A percentile compares a stretch with the other conserved stretches of the same genome.
phyloP scores from a whole-genome alignment of 305 asterid species.

The Fraxinus xanthoxyloides region DNA sequence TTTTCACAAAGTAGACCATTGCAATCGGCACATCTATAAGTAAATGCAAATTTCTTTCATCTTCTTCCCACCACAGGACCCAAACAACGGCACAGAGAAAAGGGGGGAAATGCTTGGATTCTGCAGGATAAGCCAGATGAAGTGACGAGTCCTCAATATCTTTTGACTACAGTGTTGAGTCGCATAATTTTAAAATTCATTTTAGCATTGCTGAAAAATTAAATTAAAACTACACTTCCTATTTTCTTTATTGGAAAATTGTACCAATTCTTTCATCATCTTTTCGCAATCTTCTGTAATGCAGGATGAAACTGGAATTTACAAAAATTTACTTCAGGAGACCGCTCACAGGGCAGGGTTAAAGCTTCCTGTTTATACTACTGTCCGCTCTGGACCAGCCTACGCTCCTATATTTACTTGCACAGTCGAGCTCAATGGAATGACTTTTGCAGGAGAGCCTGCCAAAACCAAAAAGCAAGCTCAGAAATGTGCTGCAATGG shows the following conservation, averaged over 20 bases:
- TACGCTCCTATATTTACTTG: constrained; percentile 50
- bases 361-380: constrained; percentile 46
- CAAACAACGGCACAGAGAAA: not conserved
- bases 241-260: not conserved
- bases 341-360: constrained; percentile 56
- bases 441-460: constrained; percentile 47
- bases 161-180: not conserved
- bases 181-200: not conserved
- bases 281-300: not conserved
- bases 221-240: not conserved
- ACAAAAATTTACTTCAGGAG: constrained; percentile 55
- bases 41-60: not conserved
- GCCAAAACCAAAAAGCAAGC: constrained; percentile 60
- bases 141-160: not conserved
- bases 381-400: constrained; percentile 48
- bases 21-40: not conserved
- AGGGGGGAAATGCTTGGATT: not conserved
- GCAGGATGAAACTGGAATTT: constrained; percentile 62
- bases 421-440: constrained; percentile 53
- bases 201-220: not conserved
- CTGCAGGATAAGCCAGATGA: not conserved
- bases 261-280: not conserved
- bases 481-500: constrained; percentile 58
- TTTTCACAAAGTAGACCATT: not conserved
- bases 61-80: constrained; percentile 1